These are phyloP conservation scores for Colletotrichum australisinense DNA, from an alignment of 2,329 filamentous ascomycete genomes.

Conservation along the genomic window DNA sequence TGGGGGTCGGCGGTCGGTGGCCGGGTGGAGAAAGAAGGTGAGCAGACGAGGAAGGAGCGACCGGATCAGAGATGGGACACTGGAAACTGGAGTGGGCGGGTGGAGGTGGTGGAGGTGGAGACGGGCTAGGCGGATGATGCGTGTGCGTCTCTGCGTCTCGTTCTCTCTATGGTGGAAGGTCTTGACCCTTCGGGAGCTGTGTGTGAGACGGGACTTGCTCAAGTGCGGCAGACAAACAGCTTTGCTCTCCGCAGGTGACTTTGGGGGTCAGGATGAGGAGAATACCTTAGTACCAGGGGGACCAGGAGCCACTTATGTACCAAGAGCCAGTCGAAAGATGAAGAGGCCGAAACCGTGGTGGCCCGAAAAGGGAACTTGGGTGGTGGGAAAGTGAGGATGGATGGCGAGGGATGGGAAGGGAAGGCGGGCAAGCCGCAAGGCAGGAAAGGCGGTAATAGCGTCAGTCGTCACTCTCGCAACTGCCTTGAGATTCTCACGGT, in stretches of 20 bases:
- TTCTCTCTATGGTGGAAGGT: conserved; percentile 14
- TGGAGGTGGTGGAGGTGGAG: conserved; percentile 29
- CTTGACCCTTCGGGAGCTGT: conserved; percentile 18
- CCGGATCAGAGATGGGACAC: neutral
- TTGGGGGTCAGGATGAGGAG: neutral
- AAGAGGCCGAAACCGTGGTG: conserved; percentile 27
- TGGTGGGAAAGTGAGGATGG: conserved; percentile 10
- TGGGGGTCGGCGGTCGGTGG: conserved; percentile 28
- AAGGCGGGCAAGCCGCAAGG: conserved; percentile 18
- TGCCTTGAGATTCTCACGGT: neutral
- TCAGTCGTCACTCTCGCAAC: conserved; percentile 22
- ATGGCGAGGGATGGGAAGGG: conserved; percentile 2
- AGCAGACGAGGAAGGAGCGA: conserved; percentile 32
- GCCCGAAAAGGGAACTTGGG: neutral
- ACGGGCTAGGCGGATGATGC: conserved; percentile 31
- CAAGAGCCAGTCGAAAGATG: neutral
- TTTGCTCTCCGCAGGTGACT: conserved; percentile 32
- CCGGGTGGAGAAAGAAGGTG: conserved; percentile 33
- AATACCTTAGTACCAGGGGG: conserved; percentile 1
- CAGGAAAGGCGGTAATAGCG: conserved; percentile 26
- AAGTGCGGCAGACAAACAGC: conserved; percentile 21
- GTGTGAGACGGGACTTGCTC: conserved; percentile 17
- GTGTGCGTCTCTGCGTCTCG: conserved; percentile 26
- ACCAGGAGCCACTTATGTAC: conserved; percentile 32
- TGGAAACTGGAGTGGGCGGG: conserved; percentile 7